Evolutionary conservation across 129 eudicot species (phyloP), one percentile per base, ranked within the genome.

Genomic region (Flaveria linearis): DNA sequence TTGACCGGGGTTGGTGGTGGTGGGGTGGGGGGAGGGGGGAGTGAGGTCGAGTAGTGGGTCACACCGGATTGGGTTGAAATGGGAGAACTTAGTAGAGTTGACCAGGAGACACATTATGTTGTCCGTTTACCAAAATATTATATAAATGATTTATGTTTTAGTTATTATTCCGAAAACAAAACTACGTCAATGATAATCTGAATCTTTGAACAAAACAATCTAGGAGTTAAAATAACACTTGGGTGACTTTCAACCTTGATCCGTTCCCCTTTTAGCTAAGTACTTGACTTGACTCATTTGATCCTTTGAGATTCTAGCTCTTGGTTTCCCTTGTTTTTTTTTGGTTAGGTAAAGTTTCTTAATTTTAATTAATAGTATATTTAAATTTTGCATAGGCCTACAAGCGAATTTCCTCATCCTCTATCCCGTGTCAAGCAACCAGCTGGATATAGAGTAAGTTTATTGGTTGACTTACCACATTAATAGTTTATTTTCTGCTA

Each of bases 381-480:
- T 18, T 1, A 45, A 26, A 9, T 20, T 80, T 81, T 78, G 70
- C 77, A 56, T 87, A 95, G 99, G 87, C 99, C 99, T 72, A 95
- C 99, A 69, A 91, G 95, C 78, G 97, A 91, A 82, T 95, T 95
- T 75, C 99, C 99, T 61, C 99, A 95, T 80, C 99, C 99, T 68
- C 78, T 95, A 17, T 95, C 99, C 14, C 97, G 99, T 83, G 99
- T 95, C 63, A 95, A 95, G 92, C 97, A 91, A 85, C 69, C 99
- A 42, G 96, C 99, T 57, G 99, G 95, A 78, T 89, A 95, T 77
- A 89, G 99, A 81, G 99, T 95, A 87, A 78, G 99, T 86, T 56
- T 76, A 68, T 74, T 42, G 46, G 41, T 46, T 60, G 28, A 58
- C 33, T n/a, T n/a, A n/a, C n/a, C 28, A 56, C 47, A 58, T 77